These are phyloP conservation scores for Solanum sejunctum DNA, from an alignment of 257 asterid genomes.

Conservation along the genomic window DNA sequence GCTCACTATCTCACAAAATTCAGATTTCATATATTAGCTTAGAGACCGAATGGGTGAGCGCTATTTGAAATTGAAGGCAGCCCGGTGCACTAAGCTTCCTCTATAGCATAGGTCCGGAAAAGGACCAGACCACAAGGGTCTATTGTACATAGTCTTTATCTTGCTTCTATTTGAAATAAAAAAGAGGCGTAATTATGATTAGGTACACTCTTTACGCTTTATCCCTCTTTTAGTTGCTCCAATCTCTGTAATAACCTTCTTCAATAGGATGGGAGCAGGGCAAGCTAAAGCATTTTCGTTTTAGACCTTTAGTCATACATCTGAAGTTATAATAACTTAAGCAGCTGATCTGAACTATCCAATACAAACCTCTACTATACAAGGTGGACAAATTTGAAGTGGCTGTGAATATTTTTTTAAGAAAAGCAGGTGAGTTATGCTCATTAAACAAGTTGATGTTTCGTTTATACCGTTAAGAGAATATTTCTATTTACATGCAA, in stretches of 20 bases:
- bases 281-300: not conserved
- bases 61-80: not conserved
- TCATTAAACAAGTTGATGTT: not conserved
- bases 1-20: not conserved
- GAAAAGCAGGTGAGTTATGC: not conserved
- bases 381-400: not conserved
- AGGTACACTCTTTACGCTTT: not conserved
- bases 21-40: not conserved
- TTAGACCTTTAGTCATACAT: not conserved
- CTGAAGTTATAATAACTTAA: not conserved
- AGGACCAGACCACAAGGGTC: too few species aligned
- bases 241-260: not conserved
- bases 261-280: not conserved
- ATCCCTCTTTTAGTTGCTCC: not conserved
- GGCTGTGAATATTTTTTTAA: not conserved
- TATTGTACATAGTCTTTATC: too few species aligned
- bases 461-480: not conserved
- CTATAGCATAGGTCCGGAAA: too few species aligned
- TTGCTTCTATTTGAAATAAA: not conserved
- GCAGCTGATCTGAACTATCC: not conserved
- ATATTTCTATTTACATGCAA: not conserved
- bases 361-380: not conserved
- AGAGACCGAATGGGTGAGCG: not conserved
- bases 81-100: too few species aligned
- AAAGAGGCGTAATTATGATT: not conserved